These are phyloP conservation scores for Excoecaria agallocha DNA, from an alignment of 345 rosid species.

Conservation along the genomic window DNA sequence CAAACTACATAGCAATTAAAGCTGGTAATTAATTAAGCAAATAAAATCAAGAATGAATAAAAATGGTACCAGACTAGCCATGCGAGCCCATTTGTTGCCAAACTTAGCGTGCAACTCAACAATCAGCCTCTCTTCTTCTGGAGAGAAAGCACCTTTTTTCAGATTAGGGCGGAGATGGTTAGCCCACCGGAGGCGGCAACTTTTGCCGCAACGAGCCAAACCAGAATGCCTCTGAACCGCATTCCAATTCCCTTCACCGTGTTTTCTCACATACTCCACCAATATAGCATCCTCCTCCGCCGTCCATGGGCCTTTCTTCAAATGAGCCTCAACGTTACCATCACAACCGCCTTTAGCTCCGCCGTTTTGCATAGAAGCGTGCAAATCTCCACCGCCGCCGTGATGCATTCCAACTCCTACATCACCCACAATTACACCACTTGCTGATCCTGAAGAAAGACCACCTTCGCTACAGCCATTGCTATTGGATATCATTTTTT, in stretches of 20 bases:
- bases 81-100: constrained; percentile 35
- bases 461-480: not conserved
- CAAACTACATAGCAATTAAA: not conserved
- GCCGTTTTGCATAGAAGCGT: not conserved
- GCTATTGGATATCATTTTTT: constrained; percentile 7
- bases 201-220: constrained; percentile 27
- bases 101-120: constrained; percentile 26
- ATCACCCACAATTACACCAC: not conserved
- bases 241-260: constrained; percentile 35
- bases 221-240: constrained; percentile 25
- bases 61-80: constrained; percentile 21
- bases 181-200: constrained; percentile 32
- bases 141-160: constrained; percentile 23
- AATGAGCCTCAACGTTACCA: not conserved
- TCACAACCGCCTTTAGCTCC: not conserved
- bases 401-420: not conserved
- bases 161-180: constrained; percentile 26
- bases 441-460: not conserved
- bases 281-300: constrained; percentile 28
- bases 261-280: constrained; percentile 26
- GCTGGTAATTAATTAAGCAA: not conserved
- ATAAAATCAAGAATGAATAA: not conserved
- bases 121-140: constrained; percentile 24
- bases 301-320: constrained; percentile 34
- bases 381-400: not conserved